Evolutionary conservation across 345 rosid species (phyloP), one percentile per base, ranked within the genome.

Genomic region (Dovyalis caffra): DNA sequence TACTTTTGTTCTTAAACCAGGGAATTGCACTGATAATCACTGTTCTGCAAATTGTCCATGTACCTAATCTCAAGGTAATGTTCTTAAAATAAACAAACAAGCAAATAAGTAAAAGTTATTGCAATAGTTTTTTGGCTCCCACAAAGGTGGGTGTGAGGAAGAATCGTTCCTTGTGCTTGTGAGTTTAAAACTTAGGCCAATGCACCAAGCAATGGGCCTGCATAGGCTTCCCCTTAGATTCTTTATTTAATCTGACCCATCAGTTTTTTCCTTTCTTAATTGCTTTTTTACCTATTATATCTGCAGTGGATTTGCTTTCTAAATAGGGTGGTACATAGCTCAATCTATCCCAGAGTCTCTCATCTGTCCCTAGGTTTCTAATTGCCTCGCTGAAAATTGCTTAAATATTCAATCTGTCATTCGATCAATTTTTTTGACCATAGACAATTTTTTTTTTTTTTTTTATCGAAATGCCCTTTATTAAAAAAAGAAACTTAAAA

Each of bases 11-110:
- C 6, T 80, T 58, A 28, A 77, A 81, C 64, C 85, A 91, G 98
- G 99, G 99, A 74, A 91, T 96, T 83, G 97, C 98, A 8, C 78
- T 96, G 81, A 92, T 96, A 76, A 86, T 96, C 87, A 92, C 97
- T 32, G 98, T 96, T 63, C 85, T 96, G 78, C 99, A 96, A 81
- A 91, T 96, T 80, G 98, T 93, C 81, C 97, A 84, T 69, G 85
- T 96, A 67, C 99, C 99, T 64, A 96, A 93, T 85, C 97, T 96
- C 69, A 93, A 96, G 98, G 98, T 96, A 87, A 58, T 66, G 56
- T 2, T 49, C 45, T 70, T 51, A 51, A 21, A 51, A 20, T n/a
- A 51, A 21, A 20, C 43, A 8, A 38, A 6, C 23, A 51, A n/a
- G 58, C 58, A 20, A 51, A 21, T 8, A 51, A 21, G 58, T 51